phyloP scores from a whole-genome alignment of 2,329 filamentous ascomycete genomes.

The Coniochaeta prunicola region DNA sequence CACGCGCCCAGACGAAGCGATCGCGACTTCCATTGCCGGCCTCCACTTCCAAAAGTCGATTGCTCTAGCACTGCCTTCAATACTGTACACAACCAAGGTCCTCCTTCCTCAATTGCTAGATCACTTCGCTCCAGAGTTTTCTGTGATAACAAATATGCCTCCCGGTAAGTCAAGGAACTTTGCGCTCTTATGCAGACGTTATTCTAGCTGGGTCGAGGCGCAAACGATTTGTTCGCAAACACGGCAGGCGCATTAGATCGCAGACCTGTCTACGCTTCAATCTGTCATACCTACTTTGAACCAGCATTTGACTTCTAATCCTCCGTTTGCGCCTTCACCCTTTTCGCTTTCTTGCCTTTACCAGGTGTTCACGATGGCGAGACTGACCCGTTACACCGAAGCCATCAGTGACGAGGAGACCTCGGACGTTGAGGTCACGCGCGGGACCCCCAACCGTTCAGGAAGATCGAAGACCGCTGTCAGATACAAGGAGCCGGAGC shows the following conservation, averaged over 20 bases:
- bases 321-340: not conserved
- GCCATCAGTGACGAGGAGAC: constrained; percentile 35
- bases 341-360: not conserved
- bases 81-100: not conserved
- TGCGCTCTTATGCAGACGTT: not conserved
- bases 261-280: not conserved
- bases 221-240: not conserved
- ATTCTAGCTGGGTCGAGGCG: not conserved
- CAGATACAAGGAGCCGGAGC: constrained; percentile 7
- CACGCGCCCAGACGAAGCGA: not conserved
- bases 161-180: not conserved
- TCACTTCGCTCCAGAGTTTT: not conserved
- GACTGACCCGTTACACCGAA: constrained; percentile 7
- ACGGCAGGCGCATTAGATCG: not conserved
- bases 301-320: not conserved
- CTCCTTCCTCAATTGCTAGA: not conserved
- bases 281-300: not conserved
- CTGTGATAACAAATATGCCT: not conserved
- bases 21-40: not conserved
- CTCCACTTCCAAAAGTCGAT: not conserved
- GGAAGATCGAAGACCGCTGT: not conserved
- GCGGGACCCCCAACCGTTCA: not conserved
- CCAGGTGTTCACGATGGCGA: not conserved
- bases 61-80: not conserved
- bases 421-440: constrained; percentile 19